These are phyloP conservation scores for Halophytophthora polymorphica DNA, from an alignment of 352 stramenopile genomes.

Conservation along the genomic window DNA sequence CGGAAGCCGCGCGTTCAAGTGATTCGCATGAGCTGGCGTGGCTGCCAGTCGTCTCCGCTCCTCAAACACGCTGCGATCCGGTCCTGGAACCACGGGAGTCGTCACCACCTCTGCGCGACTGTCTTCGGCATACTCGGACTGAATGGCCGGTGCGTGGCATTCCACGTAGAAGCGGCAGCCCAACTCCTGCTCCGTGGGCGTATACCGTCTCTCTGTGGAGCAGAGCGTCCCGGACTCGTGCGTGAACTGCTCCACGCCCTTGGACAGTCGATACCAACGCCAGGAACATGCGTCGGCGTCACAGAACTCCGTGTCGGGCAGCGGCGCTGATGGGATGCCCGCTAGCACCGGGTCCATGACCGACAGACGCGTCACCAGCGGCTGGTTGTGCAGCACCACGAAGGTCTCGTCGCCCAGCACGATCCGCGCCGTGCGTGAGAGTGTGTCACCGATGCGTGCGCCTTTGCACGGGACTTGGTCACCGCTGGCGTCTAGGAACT, in stretches of 20 bases:
- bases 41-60: slow-evolving; percentile 22
- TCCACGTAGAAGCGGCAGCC: slow-evolving; percentile 50
- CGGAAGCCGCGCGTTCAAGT: slow-evolving; percentile 13
- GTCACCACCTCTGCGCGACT: slow-evolving; percentile 35
- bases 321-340: slow-evolving; percentile 42
- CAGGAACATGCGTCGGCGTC: slow-evolving; percentile 54
- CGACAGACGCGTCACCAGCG: slow-evolving; percentile 43
- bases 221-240: slow-evolving; percentile 14
- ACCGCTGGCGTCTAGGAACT: slow-evolving; percentile 34
- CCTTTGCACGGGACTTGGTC: slow-evolving; percentile 34
- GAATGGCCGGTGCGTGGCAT: slow-evolving; percentile 41
- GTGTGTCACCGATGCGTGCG: slow-evolving; percentile 36
- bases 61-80: slow-evolving; percentile 53
- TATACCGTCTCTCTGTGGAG: slow-evolving; percentile 29
- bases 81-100: slow-evolving; percentile 30
- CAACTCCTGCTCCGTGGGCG: slow-evolving; percentile 37
- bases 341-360: slow-evolving; percentile 46
- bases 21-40: slow-evolving; percentile 11
- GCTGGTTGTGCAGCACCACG: slow-evolving; percentile 58
- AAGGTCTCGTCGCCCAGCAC: slow-evolving; percentile 43
- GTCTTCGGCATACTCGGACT: slow-evolving; percentile 28
- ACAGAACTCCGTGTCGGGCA: slow-evolving; percentile 64
- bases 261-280: slow-evolving; percentile 48
- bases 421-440: slow-evolving; percentile 40
- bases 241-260: neutral